Evolutionary conservation across 2,329 filamentous ascomycete species (phyloP).

Genomic region (Pseudogymnoascus sp.): DNA sequence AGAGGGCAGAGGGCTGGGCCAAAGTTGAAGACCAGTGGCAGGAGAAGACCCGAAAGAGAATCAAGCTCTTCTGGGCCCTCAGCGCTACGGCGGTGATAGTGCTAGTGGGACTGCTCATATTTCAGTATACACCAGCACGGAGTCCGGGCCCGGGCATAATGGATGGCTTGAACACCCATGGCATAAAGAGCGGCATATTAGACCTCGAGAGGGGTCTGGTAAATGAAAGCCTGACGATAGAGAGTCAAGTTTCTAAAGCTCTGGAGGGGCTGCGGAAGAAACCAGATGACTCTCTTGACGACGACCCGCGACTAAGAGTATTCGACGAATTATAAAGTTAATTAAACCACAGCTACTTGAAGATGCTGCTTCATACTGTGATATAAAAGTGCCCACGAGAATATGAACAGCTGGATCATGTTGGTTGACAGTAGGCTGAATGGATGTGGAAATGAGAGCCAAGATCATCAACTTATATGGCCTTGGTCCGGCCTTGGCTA

Average conservation of each 20-base stretch:
- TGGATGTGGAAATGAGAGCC: background rate
- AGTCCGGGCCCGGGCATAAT: conserved; percentile 10
- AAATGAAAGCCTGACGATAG: conserved; percentile 22
- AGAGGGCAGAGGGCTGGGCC: conserved; percentile 60
- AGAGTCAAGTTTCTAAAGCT: conserved; percentile 50
- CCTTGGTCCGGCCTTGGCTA: background rate
- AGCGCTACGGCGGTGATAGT: conserved; percentile 37
- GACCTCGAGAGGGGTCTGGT: conserved; percentile 15
- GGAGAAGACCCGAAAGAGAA: conserved; percentile 54
- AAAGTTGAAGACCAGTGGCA: conserved; percentile 59
- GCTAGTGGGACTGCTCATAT: conserved; percentile 39
- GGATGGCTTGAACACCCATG: conserved; percentile 16
- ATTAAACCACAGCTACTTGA: background rate
- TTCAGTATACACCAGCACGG: conserved; percentile 23
- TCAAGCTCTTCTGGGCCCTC: conserved; percentile 56
- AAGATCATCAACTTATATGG: background rate
- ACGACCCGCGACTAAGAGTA: conserved; percentile 24
- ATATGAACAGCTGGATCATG: background rate
- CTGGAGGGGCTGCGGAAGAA: conserved; percentile 40
- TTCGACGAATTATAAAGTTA: conserved; percentile 27
- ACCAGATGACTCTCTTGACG: conserved; percentile 13
- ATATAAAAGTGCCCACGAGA: background rate
- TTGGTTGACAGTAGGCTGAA: background rate
- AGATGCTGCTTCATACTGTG: background rate
- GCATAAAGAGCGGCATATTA: conserved; percentile 14